phyloP scores from a whole-genome alignment of 306 rosid genomes.

The Oemleria cerasiformis region DNA sequence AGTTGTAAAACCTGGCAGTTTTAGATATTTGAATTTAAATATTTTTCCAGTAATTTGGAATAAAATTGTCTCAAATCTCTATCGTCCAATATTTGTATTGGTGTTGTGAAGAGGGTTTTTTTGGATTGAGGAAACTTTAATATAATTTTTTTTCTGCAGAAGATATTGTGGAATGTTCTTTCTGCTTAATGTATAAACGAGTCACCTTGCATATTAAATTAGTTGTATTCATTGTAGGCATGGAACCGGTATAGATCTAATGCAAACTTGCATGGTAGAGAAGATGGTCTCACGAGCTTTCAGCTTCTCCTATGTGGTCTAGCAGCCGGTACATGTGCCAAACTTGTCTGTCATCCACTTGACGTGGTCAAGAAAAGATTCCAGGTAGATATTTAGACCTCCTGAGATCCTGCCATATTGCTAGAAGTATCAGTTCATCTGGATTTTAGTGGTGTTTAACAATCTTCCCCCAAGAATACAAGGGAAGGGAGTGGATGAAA shows the following conservation, averaged over 20 bases:
- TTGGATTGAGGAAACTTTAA: not conserved
- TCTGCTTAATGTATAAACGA: not conserved
- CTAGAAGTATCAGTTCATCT: not conserved
- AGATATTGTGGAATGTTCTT: not conserved
- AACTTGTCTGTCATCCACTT: conserved; percentile 95
- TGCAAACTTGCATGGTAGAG: conserved; percentile 24
- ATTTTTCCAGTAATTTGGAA: not conserved
- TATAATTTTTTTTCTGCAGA: too few relatives aligned
- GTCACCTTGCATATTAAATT: too few relatives aligned
- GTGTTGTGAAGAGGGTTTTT: not conserved
- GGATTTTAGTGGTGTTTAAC: not conserved
- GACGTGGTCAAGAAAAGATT: conserved; percentile 97
- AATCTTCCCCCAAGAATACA: not conserved
- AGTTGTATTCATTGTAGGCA: conserved; percentile 40
- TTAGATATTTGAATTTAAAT: not conserved
- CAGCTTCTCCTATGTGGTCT: conserved; percentile 85
- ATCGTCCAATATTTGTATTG: not conserved
- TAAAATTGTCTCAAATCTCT: not conserved
- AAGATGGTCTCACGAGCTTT: conserved; percentile 58
- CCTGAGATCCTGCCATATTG: not conserved
- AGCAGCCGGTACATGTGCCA: conserved; percentile 93
- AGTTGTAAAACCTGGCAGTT: not conserved
- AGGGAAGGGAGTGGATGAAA: not conserved
- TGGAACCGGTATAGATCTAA: conserved; percentile 53
- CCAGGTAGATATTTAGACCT: conserved; percentile 47